Conservation (phyloP, 192 early-diverging fungal species). For the Kickxella alabastrina region DNA sequence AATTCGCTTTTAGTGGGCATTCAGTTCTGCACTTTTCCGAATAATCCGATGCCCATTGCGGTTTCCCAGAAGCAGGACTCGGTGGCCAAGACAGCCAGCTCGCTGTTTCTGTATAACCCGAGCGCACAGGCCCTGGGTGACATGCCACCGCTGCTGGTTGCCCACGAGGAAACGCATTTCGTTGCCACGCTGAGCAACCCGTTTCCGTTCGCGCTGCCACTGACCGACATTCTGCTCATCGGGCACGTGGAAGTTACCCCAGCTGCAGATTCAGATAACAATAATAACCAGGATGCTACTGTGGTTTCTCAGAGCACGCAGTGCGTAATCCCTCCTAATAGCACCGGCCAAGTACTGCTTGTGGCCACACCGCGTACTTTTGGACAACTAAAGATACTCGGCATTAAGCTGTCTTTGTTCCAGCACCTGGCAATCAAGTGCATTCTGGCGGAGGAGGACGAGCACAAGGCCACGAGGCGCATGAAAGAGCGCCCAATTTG, state of each 20-base stretch:
- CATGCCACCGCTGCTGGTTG: constrained; percentile 18
- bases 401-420: constrained; percentile 25
- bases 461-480: constrained; percentile 12
- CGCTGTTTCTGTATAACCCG: constrained; percentile 49
- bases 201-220: constrained; percentile 40
- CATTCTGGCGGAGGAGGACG: constrained; percentile 20
- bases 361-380: constrained; percentile 9
- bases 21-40: constrained; percentile 26
- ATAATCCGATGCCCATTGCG: constrained; percentile 9
- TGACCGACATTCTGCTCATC: constrained; percentile 19
- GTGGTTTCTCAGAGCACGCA: neutral
- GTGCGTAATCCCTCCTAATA: constrained; percentile 23
- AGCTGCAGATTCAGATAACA: neutral
- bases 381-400: constrained; percentile 22
- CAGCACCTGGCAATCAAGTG: constrained; percentile 29
- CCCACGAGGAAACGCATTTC: constrained; percentile 23
- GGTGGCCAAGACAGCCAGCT: neutral
- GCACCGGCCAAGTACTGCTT: constrained; percentile 24
- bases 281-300: neutral
- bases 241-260: neutral
- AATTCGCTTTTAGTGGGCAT: constrained; percentile 30
- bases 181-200: constrained; percentile 43
- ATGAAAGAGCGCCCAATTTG: constrained; percentile 15
- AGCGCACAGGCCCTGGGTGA: constrained; percentile 28
- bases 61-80: neutral